These are phyloP conservation scores for Cryptococcus sp. DNA, from an alignment of 1,284 basidiomycete species.

Conservation along the genomic window DNA sequence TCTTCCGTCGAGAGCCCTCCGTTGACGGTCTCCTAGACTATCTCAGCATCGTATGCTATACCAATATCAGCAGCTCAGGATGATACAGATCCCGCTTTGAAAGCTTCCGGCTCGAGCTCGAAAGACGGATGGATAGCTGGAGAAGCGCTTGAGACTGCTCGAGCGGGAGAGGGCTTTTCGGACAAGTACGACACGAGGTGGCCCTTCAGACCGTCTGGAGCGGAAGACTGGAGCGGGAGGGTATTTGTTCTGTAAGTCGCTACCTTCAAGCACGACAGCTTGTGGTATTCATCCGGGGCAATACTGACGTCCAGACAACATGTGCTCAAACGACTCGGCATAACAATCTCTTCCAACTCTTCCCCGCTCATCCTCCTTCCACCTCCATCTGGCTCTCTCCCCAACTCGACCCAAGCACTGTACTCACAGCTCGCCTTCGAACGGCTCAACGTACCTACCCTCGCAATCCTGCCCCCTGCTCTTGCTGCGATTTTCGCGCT, in stretches of 20 bases:
- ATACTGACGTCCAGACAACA: conserved; percentile 61
- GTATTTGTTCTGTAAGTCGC: conserved; percentile 85
- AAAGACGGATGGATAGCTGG: conserved; percentile 74
- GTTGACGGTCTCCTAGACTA: conserved; percentile 9
- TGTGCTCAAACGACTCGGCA: conserved; percentile 66
- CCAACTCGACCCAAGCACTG: conserved; percentile 59
- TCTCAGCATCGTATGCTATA: conserved; percentile 33
- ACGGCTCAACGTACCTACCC: conserved; percentile 84
- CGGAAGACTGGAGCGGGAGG: conserved; percentile 81
- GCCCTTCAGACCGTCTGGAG: conserved; percentile 61
- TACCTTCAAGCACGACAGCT: neutral
- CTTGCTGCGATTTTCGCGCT: conserved; percentile 77
- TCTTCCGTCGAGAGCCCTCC: neutral
- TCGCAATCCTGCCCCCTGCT: conserved; percentile 76
- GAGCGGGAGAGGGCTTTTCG: conserved; percentile 53
- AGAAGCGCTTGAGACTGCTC: conserved; percentile 67
- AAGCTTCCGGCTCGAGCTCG: neutral
- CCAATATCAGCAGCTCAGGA: conserved; percentile 7
- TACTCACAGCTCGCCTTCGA: conserved; percentile 92
- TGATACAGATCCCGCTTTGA: conserved; percentile 7
- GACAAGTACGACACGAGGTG: conserved; percentile 70
- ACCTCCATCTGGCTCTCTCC: conserved; percentile 55
- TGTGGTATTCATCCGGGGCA: too few species aligned
- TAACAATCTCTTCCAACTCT: conserved; percentile 74
- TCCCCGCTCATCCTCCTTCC: conserved; percentile 41